Evolutionary conservation across 148 eudicot species (phyloP).

Genomic region (Salicornia ramosissima): DNA sequence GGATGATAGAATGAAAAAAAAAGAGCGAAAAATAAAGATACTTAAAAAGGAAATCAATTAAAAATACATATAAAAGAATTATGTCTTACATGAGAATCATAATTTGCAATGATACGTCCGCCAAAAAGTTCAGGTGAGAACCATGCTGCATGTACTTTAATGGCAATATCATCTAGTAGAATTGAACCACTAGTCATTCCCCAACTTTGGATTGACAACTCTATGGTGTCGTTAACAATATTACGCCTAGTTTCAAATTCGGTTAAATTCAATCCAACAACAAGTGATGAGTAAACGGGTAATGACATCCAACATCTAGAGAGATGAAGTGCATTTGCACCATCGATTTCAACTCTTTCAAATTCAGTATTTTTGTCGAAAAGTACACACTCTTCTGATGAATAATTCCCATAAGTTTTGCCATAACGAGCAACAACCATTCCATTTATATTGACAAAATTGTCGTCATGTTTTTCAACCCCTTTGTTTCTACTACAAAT

Average conservation of each 20-base stretch:
- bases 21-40: too few species aligned
- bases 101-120: too few species aligned
- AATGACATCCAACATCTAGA: conserved; percentile 15
- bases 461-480: neutral
- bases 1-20: too few species aligned
- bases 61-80: too few species aligned
- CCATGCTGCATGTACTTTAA: neutral
- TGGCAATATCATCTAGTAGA: neutral
- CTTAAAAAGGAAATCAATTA: too few species aligned
- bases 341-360: neutral
- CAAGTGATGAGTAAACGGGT: neutral
- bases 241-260: neutral
- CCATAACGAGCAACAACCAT: conserved; percentile 1
- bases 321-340: neutral
- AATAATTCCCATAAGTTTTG: conserved; percentile 7
- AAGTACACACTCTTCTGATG: conserved; percentile 7
- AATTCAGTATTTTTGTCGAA: neutral
- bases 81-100: too few species aligned
- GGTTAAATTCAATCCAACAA: neutral
- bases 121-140: neutral
- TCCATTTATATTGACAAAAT: neutral
- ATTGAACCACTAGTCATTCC: neutral
- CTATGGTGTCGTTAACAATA: neutral
- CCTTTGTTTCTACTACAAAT: neutral
- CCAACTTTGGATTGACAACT: neutral